Conservation (phyloP, 1,284 basidiomycete species). For the Cystobasidium pallidum region DNA sequence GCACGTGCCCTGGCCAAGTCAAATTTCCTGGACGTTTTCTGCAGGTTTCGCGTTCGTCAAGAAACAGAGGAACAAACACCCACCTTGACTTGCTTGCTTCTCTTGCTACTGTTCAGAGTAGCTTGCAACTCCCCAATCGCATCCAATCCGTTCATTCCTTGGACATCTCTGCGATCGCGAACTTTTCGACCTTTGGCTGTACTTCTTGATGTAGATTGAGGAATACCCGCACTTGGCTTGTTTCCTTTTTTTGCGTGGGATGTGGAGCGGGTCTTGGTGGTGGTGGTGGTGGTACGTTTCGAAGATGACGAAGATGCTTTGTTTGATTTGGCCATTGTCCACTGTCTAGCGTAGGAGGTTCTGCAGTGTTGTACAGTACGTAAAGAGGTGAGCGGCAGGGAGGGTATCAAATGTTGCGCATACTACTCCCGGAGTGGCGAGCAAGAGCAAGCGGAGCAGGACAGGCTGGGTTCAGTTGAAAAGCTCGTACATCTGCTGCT, state of each 20-base stretch:
- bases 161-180: slow-evolving; percentile 23
- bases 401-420: too few species aligned
- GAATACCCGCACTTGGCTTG: background rate
- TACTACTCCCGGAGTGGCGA: too few species aligned
- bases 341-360: background rate
- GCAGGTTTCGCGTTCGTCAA: too few species aligned
- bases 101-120: background rate
- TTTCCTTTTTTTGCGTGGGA: background rate
- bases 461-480: too few species aligned
- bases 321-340: slow-evolving; percentile 1
- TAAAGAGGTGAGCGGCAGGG: too few species aligned
- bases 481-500: too few species aligned
- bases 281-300: too few species aligned
- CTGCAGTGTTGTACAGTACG: too few species aligned
- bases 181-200: slow-evolving; percentile 26
- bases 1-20: background rate
- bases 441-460: too few species aligned
- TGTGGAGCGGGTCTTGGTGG: slow-evolving; percentile 6
- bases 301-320: background rate
- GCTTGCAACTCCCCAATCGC: slow-evolving; percentile 17
- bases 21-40: background rate
- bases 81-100: slow-evolving; percentile 1
- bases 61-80: background rate
- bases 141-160: slow-evolving; percentile 16
- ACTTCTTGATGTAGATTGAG: background rate